A percentile compares a stretch with the other conserved stretches of the same genome.
These are phyloP conservation scores for Rhizophagus prolifer DNA, from an alignment of 192 early-diverging fungal genomes.

Conservation along the genomic window DNA sequence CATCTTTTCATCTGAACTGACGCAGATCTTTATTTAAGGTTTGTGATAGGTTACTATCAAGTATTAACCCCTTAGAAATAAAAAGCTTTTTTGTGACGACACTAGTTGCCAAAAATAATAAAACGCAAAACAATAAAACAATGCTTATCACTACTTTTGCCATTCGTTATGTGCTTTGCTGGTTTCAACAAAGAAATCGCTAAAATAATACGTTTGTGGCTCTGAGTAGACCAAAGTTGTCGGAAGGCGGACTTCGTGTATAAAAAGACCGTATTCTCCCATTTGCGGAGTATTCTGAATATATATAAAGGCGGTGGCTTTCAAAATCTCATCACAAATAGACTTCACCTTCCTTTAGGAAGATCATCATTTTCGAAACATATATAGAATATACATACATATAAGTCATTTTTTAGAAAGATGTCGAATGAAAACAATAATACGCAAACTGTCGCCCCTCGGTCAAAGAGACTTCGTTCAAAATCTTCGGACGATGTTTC, in stretches of 20 bases:
- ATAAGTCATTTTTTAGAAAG: neutral
- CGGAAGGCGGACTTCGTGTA: neutral
- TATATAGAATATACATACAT: neutral
- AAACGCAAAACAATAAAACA: slow-evolving; percentile 4
- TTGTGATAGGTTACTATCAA: too few relatives aligned
- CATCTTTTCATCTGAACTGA: too few relatives aligned
- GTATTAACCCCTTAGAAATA: too few relatives aligned
- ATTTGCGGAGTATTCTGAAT: neutral
- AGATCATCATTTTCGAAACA: neutral
- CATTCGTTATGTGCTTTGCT: neutral
- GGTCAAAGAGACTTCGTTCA: neutral
- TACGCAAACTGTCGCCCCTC: neutral
- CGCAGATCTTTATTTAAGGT: too few relatives aligned
- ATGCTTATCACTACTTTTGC: neutral
- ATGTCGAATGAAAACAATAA: slow-evolving; percentile 6
- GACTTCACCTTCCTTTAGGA: neutral
- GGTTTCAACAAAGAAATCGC: neutral
- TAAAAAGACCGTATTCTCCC: neutral
- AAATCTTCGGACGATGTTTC: neutral
- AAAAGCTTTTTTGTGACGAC: too few relatives aligned
- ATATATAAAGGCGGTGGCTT: slow-evolving; percentile 8
- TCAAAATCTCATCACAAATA: neutral
- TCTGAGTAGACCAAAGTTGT: neutral
- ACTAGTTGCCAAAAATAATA: neutral
- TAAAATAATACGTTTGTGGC: neutral